Conservation (phyloP, 2,329 filamentous ascomycete species). For the Pseudodiploospora longispora region DNA sequence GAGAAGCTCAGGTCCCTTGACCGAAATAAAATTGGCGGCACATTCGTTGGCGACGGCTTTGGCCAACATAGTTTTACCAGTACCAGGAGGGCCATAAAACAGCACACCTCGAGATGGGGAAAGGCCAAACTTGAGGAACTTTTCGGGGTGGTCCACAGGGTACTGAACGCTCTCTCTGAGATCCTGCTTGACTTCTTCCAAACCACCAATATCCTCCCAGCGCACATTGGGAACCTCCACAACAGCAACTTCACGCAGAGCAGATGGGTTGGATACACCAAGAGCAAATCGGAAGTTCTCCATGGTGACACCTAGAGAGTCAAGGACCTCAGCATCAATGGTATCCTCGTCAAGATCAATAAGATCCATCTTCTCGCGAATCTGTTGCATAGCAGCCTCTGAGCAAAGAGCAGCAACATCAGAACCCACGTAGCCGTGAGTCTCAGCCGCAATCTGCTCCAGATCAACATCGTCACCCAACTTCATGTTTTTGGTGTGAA, state of each 20-base stretch:
- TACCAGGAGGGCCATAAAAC: conserved; percentile 98
- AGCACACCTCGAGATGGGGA: conserved; percentile 96
- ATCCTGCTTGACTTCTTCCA: conserved; percentile 97
- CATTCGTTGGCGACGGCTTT: conserved; percentile 99
- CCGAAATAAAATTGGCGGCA: conserved; percentile 98
- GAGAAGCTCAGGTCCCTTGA: conserved; percentile 95
- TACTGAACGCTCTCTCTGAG: conserved; percentile 99
- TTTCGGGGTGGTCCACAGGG: conserved; percentile 97
- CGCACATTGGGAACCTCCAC: conserved; percentile 98
- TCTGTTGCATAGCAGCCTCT: conserved; percentile 99
- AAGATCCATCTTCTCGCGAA: conserved; percentile 99
- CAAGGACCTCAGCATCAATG: conserved; percentile 95
- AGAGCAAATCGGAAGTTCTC: conserved; percentile 99
- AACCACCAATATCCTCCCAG: conserved; percentile 99
- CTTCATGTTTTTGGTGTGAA: conserved; percentile 99
- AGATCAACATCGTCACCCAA: conserved; percentile 93
- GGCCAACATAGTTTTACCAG: conserved; percentile 98
- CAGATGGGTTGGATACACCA: conserved; percentile 96
- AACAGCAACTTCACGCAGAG: conserved; percentile 95
- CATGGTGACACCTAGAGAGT: conserved; percentile 97
- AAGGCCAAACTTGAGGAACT: conserved; percentile 99
- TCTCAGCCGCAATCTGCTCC: conserved; percentile 93
- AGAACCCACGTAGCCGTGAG: conserved; percentile 97
- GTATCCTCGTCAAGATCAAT: conserved; percentile 99
- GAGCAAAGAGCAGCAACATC: conserved; percentile 98